phyloP scores from a whole-genome alignment of 2,329 filamentous ascomycete genomes.

The Cryphonectria radicalis region DNA sequence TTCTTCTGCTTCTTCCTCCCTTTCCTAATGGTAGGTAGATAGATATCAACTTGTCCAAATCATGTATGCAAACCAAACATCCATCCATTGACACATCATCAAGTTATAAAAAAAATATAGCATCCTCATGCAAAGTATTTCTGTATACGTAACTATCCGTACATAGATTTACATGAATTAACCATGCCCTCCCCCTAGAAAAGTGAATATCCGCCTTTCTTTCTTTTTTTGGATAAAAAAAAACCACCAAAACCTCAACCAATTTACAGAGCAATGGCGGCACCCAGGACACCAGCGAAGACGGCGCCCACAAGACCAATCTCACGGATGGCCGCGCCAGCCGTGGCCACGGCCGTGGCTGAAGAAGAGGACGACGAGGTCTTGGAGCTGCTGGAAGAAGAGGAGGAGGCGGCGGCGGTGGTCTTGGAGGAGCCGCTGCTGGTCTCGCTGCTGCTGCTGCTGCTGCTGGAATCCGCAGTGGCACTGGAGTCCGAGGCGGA shows the following conservation, averaged over 20 bases:
- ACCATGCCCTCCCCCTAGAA: neutral
- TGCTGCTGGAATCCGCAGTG: constrained; percentile 10
- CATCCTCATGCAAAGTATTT: neutral
- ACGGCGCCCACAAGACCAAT: constrained; percentile 20
- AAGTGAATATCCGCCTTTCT: neutral
- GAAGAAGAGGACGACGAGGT: constrained; percentile 5
- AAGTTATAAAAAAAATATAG: neutral
- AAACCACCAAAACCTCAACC: neutral
- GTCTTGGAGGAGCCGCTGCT: constrained; percentile 17
- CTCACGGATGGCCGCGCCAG: constrained; percentile 23
- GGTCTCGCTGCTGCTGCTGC: neutral
- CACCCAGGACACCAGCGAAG: constrained; percentile 25
- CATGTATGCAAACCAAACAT: neutral
- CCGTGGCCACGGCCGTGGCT: constrained; percentile 13
- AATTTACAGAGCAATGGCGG: constrained; percentile 23
- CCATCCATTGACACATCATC: neutral
- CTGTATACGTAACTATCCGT: neutral
- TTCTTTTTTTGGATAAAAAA: no score
- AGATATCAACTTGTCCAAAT: neutral
- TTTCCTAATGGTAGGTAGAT: neutral
- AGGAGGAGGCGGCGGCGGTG: constrained; percentile 13
- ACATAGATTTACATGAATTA: neutral
- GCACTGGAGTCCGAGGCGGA: constrained; percentile 7
- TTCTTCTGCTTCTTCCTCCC: no score
- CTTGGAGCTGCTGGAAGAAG: constrained; percentile 16